Base-by-base conservation (phyloP, 371 early-diverging fungal genomes). In the Rhizopus stolonifer region DNA sequence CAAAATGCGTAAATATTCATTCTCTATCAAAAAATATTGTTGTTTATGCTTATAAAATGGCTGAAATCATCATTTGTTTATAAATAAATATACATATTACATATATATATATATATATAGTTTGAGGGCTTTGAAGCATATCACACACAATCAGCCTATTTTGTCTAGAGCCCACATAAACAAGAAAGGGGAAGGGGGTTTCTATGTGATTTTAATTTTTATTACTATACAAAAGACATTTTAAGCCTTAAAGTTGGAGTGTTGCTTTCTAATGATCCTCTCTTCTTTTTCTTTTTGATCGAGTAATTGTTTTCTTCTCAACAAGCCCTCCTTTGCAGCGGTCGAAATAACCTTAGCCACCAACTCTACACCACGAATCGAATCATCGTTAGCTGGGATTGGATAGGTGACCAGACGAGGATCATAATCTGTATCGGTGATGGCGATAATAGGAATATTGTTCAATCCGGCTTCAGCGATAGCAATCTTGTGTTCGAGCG, bases 321-420 rank as follows among this genome's bases (percentile, higher is more conserved):
- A 47, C 8, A 68, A 46, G 8, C 93, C 93, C 29, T 89, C 90
- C 59, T 74, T 70, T 23, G 86, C 93, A 5, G 94, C 94, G 36
- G 73, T 70, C 7, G 90, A 85, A 24, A 98, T 63, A 1, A 93
- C 83, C 23, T 87, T 87, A n/a, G 94, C 91, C 8, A 97, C 73
- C 24, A 95, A 68, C 49, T 88, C 86, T 14, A 97, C 84, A 43
- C 88, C 88, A 13, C 85, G 72, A 24, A 90, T 65, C 0, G 90
- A 83, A 67, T 98, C 98, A 61, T 98, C 98, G 70, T 98, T 97
- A 38, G 88, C 97, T 1, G 98, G 96, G 34, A 98, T 93, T n/a
- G 96, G 93, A 70, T 95, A 98, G 6, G 93, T 88, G 31, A 96
- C 94, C 14, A 60, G 61, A 14, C 83, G 77, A 39, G 98, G 96